Conservation (phyloP, 1,284 basidiomycete genomes). For the Mycena sp. region DNA sequence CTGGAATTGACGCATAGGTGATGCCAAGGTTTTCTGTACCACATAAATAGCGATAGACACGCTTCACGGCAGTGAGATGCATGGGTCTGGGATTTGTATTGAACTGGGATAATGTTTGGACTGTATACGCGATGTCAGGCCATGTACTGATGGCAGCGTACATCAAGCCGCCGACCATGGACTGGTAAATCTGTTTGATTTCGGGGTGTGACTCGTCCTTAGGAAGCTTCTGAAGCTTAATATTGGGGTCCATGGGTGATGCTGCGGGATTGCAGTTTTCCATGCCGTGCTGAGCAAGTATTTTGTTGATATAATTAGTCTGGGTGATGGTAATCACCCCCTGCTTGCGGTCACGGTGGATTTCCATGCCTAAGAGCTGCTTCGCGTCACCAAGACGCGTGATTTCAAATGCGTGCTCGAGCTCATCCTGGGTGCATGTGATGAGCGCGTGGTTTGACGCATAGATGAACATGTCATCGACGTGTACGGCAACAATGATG, state of each 20-base stretch:
- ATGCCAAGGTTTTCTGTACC: constrained; percentile 20
- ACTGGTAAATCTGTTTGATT: constrained; percentile 9
- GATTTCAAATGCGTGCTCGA: constrained; percentile 13
- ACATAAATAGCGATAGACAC: constrained; percentile 16
- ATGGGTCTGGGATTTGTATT: constrained; percentile 6
- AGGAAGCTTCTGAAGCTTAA: constrained; percentile 17
- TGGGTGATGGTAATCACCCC: constrained; percentile 13
- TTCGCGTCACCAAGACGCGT: constrained; percentile 13
- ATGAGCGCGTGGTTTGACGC: background rate
- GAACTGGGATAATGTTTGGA: constrained; percentile 19
- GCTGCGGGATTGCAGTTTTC: constrained; percentile 12
- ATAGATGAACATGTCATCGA: constrained; percentile 14
- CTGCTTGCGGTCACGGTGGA: constrained; percentile 3
- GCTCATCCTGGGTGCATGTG: constrained; percentile 3
- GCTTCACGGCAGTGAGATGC: constrained; percentile 18
- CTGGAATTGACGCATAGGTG: background rate
- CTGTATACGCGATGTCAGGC: constrained; percentile 27
- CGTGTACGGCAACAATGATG: constrained; percentile 11
- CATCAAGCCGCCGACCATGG: constrained; percentile 22
- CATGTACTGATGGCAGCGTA: constrained; percentile 19
- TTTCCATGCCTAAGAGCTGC: constrained; percentile 24
- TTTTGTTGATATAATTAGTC: constrained; percentile 10
- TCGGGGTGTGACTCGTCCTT: background rate
- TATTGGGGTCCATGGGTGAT: constrained; percentile 24
- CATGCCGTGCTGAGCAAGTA: constrained; percentile 20